phyloP scores from a whole-genome alignment of 1,284 basidiomycete species.

The Chalciporus sp. region DNA sequence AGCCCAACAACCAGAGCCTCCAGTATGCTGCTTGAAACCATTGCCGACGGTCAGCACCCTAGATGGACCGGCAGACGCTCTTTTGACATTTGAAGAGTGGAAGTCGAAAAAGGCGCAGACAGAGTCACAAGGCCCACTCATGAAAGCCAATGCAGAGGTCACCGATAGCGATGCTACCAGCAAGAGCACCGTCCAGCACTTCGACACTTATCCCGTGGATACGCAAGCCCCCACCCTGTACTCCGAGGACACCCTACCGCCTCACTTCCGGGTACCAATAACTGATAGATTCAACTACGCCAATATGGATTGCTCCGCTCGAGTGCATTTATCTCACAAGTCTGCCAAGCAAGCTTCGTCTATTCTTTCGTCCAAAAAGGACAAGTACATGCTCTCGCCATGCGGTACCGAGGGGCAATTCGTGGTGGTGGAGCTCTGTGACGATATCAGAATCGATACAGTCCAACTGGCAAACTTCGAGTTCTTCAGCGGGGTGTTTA shows the following conservation, averaged over 20 bases:
- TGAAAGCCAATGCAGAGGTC: conserved; percentile 37
- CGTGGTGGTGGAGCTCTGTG: conserved; percentile 95
- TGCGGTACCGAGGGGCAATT: conserved; percentile 73
- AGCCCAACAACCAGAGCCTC: conserved; percentile 46
- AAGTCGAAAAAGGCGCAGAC: conserved; percentile 61
- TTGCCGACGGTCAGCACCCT: conserved; percentile 48
- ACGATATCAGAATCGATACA: conserved; percentile 95
- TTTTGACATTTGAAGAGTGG: conserved; percentile 92
- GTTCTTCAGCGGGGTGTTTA: conserved; percentile 97
- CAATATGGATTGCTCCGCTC: conserved; percentile 89
- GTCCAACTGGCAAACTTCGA: conserved; percentile 97
- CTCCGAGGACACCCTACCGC: conserved; percentile 39
- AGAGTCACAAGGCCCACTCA: conserved; percentile 13
- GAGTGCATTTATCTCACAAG: conserved; percentile 83
- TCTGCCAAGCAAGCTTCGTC: conserved; percentile 83
- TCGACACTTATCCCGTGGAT: conserved; percentile 11
- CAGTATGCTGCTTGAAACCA: conserved; percentile 68
- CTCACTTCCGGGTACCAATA: conserved; percentile 68
- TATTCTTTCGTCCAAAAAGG: conserved; percentile 88
- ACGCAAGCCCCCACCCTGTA: conserved; percentile 6
- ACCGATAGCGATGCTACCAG: conserved; percentile 28
- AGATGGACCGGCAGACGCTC: conserved; percentile 56
- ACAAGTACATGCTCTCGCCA: conserved; percentile 97
- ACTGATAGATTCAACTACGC: conserved; percentile 94
- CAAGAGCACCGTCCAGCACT: conserved; percentile 6